phyloP scores from a whole-genome alignment of 805 yeast genomes.

The Candida awuae region DNA sequence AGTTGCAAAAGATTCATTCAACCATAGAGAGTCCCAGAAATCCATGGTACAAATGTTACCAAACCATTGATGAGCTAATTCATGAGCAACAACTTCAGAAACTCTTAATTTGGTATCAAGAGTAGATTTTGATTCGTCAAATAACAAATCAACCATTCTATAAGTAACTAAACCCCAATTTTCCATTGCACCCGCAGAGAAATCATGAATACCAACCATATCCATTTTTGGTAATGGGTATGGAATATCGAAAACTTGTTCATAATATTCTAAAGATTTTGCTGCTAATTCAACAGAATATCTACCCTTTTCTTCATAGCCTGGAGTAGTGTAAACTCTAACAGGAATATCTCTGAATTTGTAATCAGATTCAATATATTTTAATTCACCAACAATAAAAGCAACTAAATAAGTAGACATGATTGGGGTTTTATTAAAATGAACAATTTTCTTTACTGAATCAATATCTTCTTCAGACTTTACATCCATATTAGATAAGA shows the following conservation, averaged over 20 bases:
- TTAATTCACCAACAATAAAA: slow-evolving; percentile 52
- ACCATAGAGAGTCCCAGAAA: slow-evolving; percentile 92
- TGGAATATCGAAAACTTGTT: slow-evolving; percentile 39
- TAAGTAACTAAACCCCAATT: slow-evolving; percentile 81
- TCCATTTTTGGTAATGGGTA: slow-evolving; percentile 84
- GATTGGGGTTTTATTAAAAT: slow-evolving; percentile 41
- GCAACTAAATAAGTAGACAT: slow-evolving; percentile 54
- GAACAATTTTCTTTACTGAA: slow-evolving; percentile 22
- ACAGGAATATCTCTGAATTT: slow-evolving; percentile 41
- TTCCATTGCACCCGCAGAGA: slow-evolving; percentile 85
- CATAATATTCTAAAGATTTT: slow-evolving; percentile 44
- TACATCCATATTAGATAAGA: slow-evolving; percentile 44
- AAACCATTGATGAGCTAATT: slow-evolving; percentile 91
- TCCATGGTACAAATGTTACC: slow-evolving; percentile 87
- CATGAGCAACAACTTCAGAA: slow-evolving; percentile 78
- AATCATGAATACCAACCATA: slow-evolving; percentile 71
- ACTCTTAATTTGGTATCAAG: slow-evolving; percentile 58
- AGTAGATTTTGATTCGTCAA: slow-evolving; percentile 39
- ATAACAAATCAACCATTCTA: slow-evolving; percentile 51
- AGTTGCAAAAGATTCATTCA: slow-evolving; percentile 86
- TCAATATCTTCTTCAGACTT: slow-evolving; percentile 17
- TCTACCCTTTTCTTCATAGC: slow-evolving; percentile 37
- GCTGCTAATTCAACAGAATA: slow-evolving; percentile 45
- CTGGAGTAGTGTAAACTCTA: slow-evolving; percentile 47
- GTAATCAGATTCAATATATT: slow-evolving; percentile 42